phyloP scores from a whole-genome alignment of 2,329 filamentous ascomycete genomes.

The Onygenales sp. region DNA sequence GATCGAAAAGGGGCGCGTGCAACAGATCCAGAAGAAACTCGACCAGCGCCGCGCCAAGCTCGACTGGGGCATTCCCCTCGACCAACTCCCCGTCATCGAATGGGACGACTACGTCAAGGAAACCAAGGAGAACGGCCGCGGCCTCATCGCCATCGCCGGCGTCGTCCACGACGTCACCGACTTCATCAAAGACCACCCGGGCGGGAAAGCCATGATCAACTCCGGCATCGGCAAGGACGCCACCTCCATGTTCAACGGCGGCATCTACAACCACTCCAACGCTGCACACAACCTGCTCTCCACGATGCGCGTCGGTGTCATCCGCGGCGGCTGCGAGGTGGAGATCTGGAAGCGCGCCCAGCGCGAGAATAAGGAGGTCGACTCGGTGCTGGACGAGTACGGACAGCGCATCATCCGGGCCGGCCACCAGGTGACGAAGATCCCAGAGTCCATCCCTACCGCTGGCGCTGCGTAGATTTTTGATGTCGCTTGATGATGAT shows the following conservation, averaged over 20 bases:
- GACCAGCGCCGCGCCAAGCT: constrained; percentile 74
- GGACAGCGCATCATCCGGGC: constrained; percentile 79
- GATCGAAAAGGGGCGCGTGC: constrained; percentile 82
- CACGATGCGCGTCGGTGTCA: constrained; percentile 79
- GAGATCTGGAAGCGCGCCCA: constrained; percentile 89
- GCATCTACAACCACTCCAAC: constrained; percentile 83
- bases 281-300: constrained; percentile 81
- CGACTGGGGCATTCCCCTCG: constrained; percentile 78
- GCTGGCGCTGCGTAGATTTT: constrained; percentile 64
- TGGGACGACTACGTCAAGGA: constrained; percentile 80
- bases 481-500: constrained; percentile 6
- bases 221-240: constrained; percentile 79
- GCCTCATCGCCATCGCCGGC: constrained; percentile 67
- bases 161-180: constrained; percentile 76
- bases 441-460: constrained; percentile 67
- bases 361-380: constrained; percentile 73
- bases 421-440: constrained; percentile 75
- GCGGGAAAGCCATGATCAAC: constrained; percentile 76
- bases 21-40: constrained; percentile 87
- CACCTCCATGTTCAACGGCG: constrained; percentile 84
- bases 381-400: constrained; percentile 67
- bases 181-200: constrained; percentile 85
- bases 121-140: constrained; percentile 61
- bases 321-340: constrained; percentile 77
- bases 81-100: constrained; percentile 74